Percentiles rank a stretch among this genome's conserved stretches.
Conservation (phyloP, 140 eudicot genomes). For the Stevia rebaudiana region DNA sequence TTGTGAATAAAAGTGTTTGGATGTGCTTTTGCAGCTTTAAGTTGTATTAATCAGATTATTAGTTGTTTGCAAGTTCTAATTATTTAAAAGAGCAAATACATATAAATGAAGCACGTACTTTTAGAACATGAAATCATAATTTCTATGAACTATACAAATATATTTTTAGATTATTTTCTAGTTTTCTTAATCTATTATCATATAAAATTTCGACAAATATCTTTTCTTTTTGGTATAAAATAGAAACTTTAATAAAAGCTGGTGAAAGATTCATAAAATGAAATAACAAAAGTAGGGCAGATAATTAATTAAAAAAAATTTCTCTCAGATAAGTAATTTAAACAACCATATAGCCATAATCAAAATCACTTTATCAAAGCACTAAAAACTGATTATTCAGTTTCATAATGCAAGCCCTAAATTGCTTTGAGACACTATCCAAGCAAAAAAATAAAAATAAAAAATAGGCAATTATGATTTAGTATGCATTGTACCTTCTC, state of each 20-base stretch:
- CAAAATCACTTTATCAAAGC: background rate
- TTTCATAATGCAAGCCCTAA: slow-evolving; percentile 1
- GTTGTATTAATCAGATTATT: background rate
- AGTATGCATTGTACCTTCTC: slow-evolving; percentile 59
- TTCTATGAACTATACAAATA: background rate
- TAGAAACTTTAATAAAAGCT: background rate
- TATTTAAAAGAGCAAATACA: background rate
- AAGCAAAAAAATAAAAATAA: background rate
- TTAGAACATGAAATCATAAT: background rate
- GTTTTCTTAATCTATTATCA: background rate
- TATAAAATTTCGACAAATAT: background rate
- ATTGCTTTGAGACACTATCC: background rate
- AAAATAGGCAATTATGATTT: background rate
- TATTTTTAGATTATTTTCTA: background rate
- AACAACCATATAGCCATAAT: background rate
- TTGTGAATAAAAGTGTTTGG: background rate
- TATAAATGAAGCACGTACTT: background rate
- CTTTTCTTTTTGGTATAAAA: background rate
- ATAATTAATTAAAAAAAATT: background rate
- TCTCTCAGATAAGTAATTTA: background rate
- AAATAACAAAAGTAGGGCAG: background rate
- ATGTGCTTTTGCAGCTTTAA: slow-evolving; percentile 2
- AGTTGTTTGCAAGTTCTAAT: background rate
- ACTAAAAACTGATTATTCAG: slow-evolving; percentile 3
- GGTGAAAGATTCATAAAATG: background rate